A percentile compares a stretch with the other conserved stretches of the same genome.
These are phyloP conservation scores for Termitomyces sp. DNA, from an alignment of 1,284 basidiomycete species.

Conservation along the genomic window DNA sequence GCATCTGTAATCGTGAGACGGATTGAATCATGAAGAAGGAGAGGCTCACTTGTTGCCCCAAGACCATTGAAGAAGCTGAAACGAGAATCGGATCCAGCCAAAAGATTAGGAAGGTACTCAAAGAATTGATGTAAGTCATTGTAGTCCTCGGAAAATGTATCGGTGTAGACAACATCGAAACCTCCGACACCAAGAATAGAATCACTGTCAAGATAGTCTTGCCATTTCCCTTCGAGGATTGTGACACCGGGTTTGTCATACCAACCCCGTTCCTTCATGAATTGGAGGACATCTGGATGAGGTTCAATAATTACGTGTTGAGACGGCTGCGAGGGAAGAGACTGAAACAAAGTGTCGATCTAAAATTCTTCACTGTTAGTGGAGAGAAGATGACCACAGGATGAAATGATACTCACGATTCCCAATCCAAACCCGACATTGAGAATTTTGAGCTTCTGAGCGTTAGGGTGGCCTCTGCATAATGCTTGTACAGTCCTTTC, in stretches of 20 bases:
- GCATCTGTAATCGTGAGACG: slow-evolving; percentile 47
- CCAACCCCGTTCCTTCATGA: slow-evolving; percentile 76
- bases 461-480: slow-evolving; percentile 47
- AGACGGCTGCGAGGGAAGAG: slow-evolving; percentile 51
- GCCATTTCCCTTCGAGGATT: slow-evolving; percentile 90
- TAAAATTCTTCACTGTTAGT: slow-evolving; percentile 23
- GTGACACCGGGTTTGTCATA: slow-evolving; percentile 72
- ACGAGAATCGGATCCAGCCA: slow-evolving; percentile 73
- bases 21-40: neutral
- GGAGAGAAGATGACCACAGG: neutral
- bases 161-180: slow-evolving; percentile 93
- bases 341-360: slow-evolving; percentile 84
- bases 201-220: slow-evolving; percentile 68
- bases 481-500: slow-evolving; percentile 61
- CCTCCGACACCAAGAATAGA: slow-evolving; percentile 55
- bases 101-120: slow-evolving; percentile 72
- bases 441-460: slow-evolving; percentile 61
- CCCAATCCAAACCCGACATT: slow-evolving; percentile 96
- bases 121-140: slow-evolving; percentile 82
- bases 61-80: slow-evolving; percentile 98
- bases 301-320: slow-evolving; percentile 93
- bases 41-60: slow-evolving; percentile 81
- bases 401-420: slow-evolving; percentile 57
- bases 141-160: slow-evolving; percentile 92
- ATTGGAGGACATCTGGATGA: slow-evolving; percentile 84